Evolutionary conservation across 306 rosid genomes (phyloP), one percentile per base, ranked within the genome.

Genomic region (Prunus dulcis): DNA sequence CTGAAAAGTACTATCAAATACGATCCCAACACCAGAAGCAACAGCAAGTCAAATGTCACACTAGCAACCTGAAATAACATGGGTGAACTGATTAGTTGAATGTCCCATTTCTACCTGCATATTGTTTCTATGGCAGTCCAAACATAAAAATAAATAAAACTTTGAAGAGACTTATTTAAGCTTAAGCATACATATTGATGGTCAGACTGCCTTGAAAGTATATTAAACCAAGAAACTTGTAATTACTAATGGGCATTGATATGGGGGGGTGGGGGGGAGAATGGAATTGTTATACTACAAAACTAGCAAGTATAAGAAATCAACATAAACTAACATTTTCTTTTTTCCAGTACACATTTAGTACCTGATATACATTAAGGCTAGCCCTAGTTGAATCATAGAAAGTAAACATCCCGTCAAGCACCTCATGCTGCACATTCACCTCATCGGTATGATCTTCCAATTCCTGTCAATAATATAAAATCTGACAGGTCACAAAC

Each of bases 1-100:
- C 88, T 86, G 88, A 88, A 88, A 74, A 88, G 88, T 45, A 88
- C 78, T 41, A 88, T 85, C 82, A 88, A 82, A 77, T 88, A 88
- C 2, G 92, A 86, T 62, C 92, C 92, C 83, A 88, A 58, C n/a
- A 78, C 90, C 61, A 96, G 89, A 86, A 96, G 98, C 87, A 96
- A 85, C 83, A 91, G 88, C 84, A 96, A 89, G 88, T 96, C 99
- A 47, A 96, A 96, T 61, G 99, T 91, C 79, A 96, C 98, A 66
- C 98, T 92, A 43, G 97, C 99, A 67, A 96, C 98, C 99, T 96
- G 97, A 28, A 75, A 86, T 47, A 64, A 81, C 51, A 64, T n/a
- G 51, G 38, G 73, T 19, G 57, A 67, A 63, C 43, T 63, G 49
- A 27, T 83, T 84, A 81, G 19, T 69, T 75, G 43, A 38, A 38